Evolutionary conservation across 2,329 filamentous ascomycete species (phyloP).

Genomic region (Xylaria sp.): DNA sequence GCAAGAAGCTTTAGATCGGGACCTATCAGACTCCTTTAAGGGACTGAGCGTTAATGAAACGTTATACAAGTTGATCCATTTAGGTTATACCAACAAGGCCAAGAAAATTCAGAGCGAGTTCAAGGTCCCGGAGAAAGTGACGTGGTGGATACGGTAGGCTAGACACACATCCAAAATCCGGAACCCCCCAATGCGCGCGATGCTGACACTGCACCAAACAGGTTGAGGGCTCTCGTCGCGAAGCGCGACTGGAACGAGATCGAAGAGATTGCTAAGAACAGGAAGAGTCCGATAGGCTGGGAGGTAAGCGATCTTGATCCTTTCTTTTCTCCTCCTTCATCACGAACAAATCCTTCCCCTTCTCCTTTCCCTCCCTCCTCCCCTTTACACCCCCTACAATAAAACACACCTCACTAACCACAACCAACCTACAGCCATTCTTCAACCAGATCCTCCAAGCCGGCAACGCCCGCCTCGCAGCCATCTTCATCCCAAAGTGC

Average conservation of each 20-base stretch:
- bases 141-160: conserved; percentile 78
- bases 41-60: conserved; percentile 91
- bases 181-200: background rate
- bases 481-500: conserved; percentile 87
- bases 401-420: background rate
- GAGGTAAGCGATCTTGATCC: conserved; percentile 64
- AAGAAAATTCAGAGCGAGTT: conserved; percentile 91
- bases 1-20: conserved; percentile 85
- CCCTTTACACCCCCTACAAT: background rate
- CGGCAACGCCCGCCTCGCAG: conserved; percentile 86
- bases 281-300: conserved; percentile 95
- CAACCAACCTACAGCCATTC: conserved; percentile 67
- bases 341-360: background rate
- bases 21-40: conserved; percentile 76
- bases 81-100: conserved; percentile 82
- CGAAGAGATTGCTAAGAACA: conserved; percentile 78
- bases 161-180: background rate
- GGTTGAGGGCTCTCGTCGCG: conserved; percentile 84
- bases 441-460: conserved; percentile 88
- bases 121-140: conserved; percentile 87
- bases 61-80: conserved; percentile 82
- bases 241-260: conserved; percentile 92
- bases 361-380: too few relatives aligned
- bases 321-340: background rate
- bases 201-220: conserved; percentile 43